Conservation (phyloP, 306 rosid genomes). For the Malus asiatica region DNA sequence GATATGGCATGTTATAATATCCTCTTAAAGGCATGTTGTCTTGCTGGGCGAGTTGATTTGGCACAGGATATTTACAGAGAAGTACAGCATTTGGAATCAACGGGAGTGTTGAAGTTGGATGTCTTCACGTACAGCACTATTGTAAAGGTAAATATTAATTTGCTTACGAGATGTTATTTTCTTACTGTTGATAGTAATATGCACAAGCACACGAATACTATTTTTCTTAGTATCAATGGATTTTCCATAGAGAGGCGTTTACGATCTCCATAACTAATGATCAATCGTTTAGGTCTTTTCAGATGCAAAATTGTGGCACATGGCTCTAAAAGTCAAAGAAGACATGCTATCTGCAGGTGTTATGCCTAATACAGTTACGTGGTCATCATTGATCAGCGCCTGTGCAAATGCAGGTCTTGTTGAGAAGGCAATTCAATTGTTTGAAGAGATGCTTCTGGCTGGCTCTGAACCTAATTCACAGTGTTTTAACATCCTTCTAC, state of each 20-base stretch:
- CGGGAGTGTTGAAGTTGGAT: conserved; percentile 68
- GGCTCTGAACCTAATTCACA: conserved; percentile 86
- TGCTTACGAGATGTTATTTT: background rate
- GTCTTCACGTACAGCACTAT: conserved; percentile 97
- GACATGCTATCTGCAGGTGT: conserved; percentile 90
- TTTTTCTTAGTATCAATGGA: background rate
- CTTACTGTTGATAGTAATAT: background rate
- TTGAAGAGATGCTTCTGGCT: conserved; percentile 83
- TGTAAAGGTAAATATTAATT: conserved; percentile 55
- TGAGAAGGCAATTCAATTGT: conserved; percentile 71
- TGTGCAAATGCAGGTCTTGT: conserved; percentile 94
- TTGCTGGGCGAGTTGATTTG: conserved; percentile 90
- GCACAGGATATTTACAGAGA: conserved; percentile 81
- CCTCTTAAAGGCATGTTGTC: conserved; percentile 84
- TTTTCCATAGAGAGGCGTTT: background rate
- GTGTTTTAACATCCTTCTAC: conserved; percentile 82
- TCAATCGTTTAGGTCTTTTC: conserved; percentile 70
- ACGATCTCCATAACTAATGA: conserved; percentile 10
- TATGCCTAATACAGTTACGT: conserved; percentile 65
- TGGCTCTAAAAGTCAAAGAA: conserved; percentile 75
- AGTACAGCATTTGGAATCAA: conserved; percentile 70
- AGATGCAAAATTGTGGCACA: conserved; percentile 77
- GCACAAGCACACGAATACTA: background rate
- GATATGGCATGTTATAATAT: conserved; percentile 87
- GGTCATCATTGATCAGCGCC: conserved; percentile 92